Percentiles rank a stretch among this genome's conserved stretches.
These are phyloP conservation scores for Schizophyllum commune DNA, from an alignment of 1,284 basidiomycete genomes.

Conservation along the genomic window DNA sequence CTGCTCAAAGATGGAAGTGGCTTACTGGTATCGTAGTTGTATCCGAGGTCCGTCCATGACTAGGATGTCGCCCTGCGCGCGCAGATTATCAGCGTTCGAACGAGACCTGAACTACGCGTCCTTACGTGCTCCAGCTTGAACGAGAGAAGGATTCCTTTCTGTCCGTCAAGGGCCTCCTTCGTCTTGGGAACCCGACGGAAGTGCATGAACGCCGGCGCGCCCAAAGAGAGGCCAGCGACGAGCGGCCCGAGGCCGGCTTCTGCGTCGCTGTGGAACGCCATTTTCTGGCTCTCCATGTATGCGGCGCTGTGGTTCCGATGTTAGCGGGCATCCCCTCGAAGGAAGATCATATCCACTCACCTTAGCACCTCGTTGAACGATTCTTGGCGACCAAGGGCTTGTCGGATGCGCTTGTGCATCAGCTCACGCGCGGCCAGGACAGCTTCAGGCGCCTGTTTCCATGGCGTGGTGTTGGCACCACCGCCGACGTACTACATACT, in stretches of 20 bases:
- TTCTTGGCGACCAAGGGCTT: slow-evolving; percentile 27
- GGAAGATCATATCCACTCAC: slow-evolving; percentile 16
- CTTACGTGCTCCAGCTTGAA: slow-evolving; percentile 65
- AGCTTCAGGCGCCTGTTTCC: slow-evolving; percentile 45
- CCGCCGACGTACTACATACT: slow-evolving; percentile 61
- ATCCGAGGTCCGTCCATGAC: slow-evolving; percentile 66
- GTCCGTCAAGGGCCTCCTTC: slow-evolving; percentile 24
- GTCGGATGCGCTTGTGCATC: slow-evolving; percentile 43
- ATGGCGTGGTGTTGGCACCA: slow-evolving; percentile 60
- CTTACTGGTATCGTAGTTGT: slow-evolving; percentile 62
- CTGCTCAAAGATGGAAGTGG: neutral
- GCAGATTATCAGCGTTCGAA: slow-evolving; percentile 2
- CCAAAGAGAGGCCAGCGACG: slow-evolving; percentile 67
- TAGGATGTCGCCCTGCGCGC: slow-evolving; percentile 58
- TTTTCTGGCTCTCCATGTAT: slow-evolving; percentile 75
- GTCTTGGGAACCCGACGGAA: slow-evolving; percentile 43
- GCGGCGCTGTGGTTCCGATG: slow-evolving; percentile 36
- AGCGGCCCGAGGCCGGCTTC: slow-evolving; percentile 64
- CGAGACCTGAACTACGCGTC: too few relatives aligned
- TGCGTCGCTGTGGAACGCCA: slow-evolving; percentile 75
- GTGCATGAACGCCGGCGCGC: slow-evolving; percentile 67
- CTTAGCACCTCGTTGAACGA: slow-evolving; percentile 71
- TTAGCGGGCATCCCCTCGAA: neutral
- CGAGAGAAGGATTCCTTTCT: slow-evolving; percentile 34
- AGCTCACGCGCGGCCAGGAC: slow-evolving; percentile 48